phyloP scores from a whole-genome alignment of 2,329 filamentous ascomycete species.

The Lasiodiplodia sp. region DNA sequence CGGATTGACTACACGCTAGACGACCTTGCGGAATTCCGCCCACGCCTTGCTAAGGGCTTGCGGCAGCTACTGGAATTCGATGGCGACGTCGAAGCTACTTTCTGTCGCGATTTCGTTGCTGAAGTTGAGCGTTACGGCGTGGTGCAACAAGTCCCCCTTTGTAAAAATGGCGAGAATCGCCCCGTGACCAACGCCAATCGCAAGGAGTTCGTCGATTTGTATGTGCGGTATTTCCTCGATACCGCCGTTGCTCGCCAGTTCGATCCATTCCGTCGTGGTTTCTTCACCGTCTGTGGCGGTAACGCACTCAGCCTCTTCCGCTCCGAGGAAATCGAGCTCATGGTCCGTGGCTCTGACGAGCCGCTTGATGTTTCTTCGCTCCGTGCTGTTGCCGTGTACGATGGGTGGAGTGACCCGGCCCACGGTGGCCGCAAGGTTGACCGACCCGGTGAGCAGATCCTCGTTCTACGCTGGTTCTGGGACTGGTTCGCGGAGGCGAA shows the following conservation, averaged over 20 bases:
- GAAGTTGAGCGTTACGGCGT: constrained; percentile 80
- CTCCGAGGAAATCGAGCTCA: constrained; percentile 88
- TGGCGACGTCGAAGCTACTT: constrained; percentile 80
- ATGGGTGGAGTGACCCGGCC: constrained; percentile 70
- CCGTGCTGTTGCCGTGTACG: constrained; percentile 78
- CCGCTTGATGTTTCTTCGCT: constrained; percentile 79
- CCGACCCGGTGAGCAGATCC: constrained; percentile 46
- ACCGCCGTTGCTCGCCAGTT: constrained; percentile 81
- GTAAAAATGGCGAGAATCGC: constrained; percentile 60
- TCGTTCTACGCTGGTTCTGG: constrained; percentile 86
- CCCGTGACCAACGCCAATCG: constrained; percentile 75
- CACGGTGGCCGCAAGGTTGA: constrained; percentile 34
- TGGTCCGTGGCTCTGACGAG: constrained; percentile 86
- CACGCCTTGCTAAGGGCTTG: constrained; percentile 76
- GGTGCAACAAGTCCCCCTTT: constrained; percentile 71
- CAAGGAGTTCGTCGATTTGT: constrained; percentile 85
- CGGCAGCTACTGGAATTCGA: constrained; percentile 81
- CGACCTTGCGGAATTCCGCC: constrained; percentile 83
- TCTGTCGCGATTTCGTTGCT: constrained; percentile 82
- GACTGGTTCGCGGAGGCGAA: constrained; percentile 73
- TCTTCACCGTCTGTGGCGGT: constrained; percentile 89
- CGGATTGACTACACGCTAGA: constrained; percentile 64
- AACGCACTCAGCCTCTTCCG: constrained; percentile 88
- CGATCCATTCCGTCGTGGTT: constrained; percentile 91
- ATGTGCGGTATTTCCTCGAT: constrained; percentile 82